Base-by-base conservation (phyloP, 306 rosid genomes). In the Pterocarpus macrocarpus region DNA sequence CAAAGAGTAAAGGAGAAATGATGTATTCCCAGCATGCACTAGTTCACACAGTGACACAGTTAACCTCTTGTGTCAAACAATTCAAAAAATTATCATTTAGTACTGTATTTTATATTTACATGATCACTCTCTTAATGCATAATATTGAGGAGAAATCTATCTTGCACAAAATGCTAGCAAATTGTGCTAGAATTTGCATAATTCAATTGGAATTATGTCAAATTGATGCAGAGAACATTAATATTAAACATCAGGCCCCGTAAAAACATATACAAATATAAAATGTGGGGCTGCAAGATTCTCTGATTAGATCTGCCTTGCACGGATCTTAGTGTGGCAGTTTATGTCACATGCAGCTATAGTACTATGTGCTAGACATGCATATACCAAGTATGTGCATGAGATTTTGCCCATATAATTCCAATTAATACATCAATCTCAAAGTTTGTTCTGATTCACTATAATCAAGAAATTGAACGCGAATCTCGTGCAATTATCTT, bases 301-400 rank as follows among this genome's bases (percentile, higher is more conserved):
- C 91, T 84, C 81, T 77, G 70, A 36, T 47, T 57, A n/a, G 71
- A 82, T 76, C 84, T 80, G 79, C 15, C 28, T 65, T 57, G 78
- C 70, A 55, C 43, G 44, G 55, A 73, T 41, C 70, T 8, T 34
- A 10, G 17, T 58, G 67, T 83, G 85, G 62, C 89, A 86, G 47
- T 80, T 55, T 69, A 72, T 81, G 64, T 67, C 88, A 86, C 91
- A 81, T 85, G 88, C 84, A 79, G 6, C 69, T 79, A 75, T 79
- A 75, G 41, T 16, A 43, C 47, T 43, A 65, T 50, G n/a, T 57
- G 43, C 58, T 64, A 63, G 47, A 75, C 64, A 80, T 75, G 64
- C 35, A 70, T 62, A 49, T 14, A 43, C 47, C 6, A 43, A 28
- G 68, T 52, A 53, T 62, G 47, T 64, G 76, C 82, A 64, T 41